Evolutionary conservation across 225 moss, liverwort and hornwort species (phyloP).

Genomic region (Ulota crispa): DNA sequence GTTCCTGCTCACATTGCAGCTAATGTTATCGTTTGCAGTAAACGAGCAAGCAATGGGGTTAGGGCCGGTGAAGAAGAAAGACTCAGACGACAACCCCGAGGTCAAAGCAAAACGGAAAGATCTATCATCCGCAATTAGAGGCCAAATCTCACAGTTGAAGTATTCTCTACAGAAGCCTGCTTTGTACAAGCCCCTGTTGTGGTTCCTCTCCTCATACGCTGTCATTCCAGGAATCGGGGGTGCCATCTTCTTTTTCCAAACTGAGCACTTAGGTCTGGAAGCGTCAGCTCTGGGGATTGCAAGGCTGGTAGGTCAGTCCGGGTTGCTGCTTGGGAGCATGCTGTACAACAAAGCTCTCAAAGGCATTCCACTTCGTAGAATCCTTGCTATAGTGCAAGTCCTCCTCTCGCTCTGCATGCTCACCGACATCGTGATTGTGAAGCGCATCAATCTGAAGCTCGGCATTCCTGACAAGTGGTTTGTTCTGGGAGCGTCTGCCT

Average conservation of each 20-base stretch:
- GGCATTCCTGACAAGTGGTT: conserved; percentile 71
- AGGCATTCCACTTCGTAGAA: conserved; percentile 50
- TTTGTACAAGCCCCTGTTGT: conserved; percentile 49
- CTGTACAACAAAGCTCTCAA: conserved; percentile 61
- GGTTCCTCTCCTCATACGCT: conserved; percentile 79
- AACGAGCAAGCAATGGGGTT: conserved; percentile 58
- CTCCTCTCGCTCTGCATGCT: conserved; percentile 75
- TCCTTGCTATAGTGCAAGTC: conserved; percentile 62
- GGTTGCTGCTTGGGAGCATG: conserved; percentile 57
- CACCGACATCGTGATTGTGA: conserved; percentile 68
- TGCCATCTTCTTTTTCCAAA: conserved; percentile 78
- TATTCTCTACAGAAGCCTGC: conserved; percentile 52
- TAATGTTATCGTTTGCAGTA: conserved; percentile 44
- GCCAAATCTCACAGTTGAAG: conserved; percentile 42
- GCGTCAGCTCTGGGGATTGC: conserved; percentile 61
- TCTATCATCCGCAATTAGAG: conserved; percentile 26
- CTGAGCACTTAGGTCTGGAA: conserved; percentile 57
- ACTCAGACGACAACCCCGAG: conserved; percentile 36
- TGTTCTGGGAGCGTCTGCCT: conserved; percentile 60
- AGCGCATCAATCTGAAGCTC: conserved; percentile 54
- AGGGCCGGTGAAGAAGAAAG: conserved; percentile 27
- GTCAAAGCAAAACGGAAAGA: conserved; percentile 20
- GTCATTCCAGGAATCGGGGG: conserved; percentile 71
- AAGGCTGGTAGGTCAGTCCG: conserved; percentile 66
- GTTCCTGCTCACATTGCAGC: conserved; percentile 46